These are phyloP conservation scores for Rosa chinensis DNA, from an alignment of 306 rosid species.

Conservation along the genomic window DNA sequence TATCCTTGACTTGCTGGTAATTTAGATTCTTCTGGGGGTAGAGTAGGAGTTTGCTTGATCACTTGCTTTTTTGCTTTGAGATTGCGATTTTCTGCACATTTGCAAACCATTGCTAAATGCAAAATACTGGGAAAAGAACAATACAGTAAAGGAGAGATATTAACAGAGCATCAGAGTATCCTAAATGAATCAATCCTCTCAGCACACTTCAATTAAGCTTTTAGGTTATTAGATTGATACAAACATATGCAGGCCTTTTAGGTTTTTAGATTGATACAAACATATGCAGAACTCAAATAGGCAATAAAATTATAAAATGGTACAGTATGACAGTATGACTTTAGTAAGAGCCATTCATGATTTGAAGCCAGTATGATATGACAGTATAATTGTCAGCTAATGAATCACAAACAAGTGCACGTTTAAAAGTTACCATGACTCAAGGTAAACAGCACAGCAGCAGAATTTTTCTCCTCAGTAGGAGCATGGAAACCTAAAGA, in stretches of 20 bases:
- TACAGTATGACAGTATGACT: not conserved
- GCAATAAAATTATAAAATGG: not conserved
- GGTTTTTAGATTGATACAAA: not conserved
- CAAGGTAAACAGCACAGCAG: constrained; percentile 41
- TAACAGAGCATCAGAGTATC: not conserved
- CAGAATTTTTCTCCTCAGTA: constrained; percentile 48
- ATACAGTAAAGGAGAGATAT: not conserved
- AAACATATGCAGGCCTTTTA: not conserved
- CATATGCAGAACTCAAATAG: not conserved
- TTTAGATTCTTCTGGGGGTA: constrained; percentile 35
- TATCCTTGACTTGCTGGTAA: constrained; percentile 41
- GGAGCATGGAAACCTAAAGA: constrained; percentile 72
- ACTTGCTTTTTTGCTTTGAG: constrained; percentile 53
- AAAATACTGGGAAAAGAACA: constrained; percentile 15
- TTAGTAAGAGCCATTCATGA: not conserved
- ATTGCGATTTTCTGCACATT: constrained; percentile 47
- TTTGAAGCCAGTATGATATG: not conserved
- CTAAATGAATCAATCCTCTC: not conserved
- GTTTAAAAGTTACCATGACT: constrained; percentile 46
- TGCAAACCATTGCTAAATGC: constrained; percentile 7
- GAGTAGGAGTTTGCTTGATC: constrained; percentile 18
- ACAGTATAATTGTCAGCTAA: constrained; percentile 4
- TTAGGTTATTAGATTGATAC: not conserved
- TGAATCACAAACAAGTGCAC: constrained; percentile 20
- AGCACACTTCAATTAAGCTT: not conserved